A percentile compares a stretch with the other conserved stretches of the same genome.
Evolutionary conservation across 1,284 basidiomycete species (phyloP).

Genomic region (Ganoderma meredithae): DNA sequence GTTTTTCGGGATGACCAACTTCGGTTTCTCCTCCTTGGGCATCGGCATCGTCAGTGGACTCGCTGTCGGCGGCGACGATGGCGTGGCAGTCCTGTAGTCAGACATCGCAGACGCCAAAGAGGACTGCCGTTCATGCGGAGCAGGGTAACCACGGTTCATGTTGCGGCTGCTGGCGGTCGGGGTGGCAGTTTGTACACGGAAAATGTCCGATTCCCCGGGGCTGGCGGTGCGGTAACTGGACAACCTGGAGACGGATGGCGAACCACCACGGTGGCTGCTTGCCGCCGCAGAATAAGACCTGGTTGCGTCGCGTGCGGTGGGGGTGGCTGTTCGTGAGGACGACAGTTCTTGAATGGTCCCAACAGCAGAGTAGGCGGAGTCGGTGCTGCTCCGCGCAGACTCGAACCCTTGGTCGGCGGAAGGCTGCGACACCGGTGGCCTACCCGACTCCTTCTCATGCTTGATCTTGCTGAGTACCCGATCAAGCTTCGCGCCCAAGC

Average conservation of each 20-base stretch:
- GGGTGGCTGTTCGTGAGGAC: constrained; percentile 39
- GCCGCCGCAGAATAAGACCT: constrained; percentile 28
- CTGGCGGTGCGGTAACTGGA: constrained; percentile 42
- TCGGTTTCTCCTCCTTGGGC: constrained; percentile 30
- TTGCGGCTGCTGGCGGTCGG: constrained; percentile 33
- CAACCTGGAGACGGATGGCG: constrained; percentile 35
- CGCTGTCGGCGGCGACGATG: constrained; percentile 39
- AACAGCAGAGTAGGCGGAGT: constrained; percentile 67
- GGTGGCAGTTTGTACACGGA: constrained; percentile 36
- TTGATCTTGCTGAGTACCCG: constrained; percentile 82
- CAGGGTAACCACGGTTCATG: constrained; percentile 16
- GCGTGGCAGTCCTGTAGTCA: constrained; percentile 62
- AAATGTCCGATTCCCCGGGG: constrained; percentile 37
- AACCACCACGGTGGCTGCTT: constrained; percentile 41
- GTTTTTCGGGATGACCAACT: constrained; percentile 68
- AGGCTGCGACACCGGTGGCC: constrained; percentile 32
- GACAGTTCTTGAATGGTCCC: constrained; percentile 38
- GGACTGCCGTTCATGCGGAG: constrained; percentile 55
- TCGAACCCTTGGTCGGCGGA: constrained; percentile 35
- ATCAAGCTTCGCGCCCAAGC: constrained; percentile 77
- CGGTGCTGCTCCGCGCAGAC: constrained; percentile 50
- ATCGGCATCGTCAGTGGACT: constrained; percentile 34
- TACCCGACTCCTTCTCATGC: constrained; percentile 48
- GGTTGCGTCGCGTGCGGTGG: constrained; percentile 35
- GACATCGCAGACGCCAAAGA: constrained; percentile 74